Evolutionary conservation across 306 rosid species (phyloP), one percentile per base, ranked within the genome.

Genomic region (Quercus robur): DNA sequence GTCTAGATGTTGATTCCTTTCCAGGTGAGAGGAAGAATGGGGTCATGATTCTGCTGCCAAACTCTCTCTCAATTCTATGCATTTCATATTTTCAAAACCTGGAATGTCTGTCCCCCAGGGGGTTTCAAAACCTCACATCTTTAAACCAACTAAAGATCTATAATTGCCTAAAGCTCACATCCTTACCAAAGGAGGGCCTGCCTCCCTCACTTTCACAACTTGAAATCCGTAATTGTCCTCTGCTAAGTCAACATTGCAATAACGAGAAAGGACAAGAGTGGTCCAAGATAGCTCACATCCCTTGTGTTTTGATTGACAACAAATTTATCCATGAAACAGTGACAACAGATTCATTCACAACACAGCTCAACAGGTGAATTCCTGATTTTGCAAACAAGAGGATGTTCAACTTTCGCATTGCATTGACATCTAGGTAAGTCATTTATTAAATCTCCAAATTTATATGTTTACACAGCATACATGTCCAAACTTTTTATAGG

Each of bases 241-340:
- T 79, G 26, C 78, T 84, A 33, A 52, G 58, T 31, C 62, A 75
- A 54, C 67, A 54, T 26, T 84, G 74, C 58, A 76, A 25, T 44
- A 68, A 28, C 23, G 73, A 35, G 3, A 33, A 69, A 78, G 70
- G 56, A 75, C 63, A n/a, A 31, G 56, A 78, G 15, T 83, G 83
- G 75, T 30, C 35, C 19, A 78, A 44, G 77, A 80, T 80, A 62
- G 69, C 79, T 56, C 51, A 56, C 75, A 76, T 80, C 23, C 84
- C 84, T 49, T 3, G 2, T 61, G 56, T 79, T 41, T 31, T 26
- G 71, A 73, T 82, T 35, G 81, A 78, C 71, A 75, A 57, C 38
- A 52, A 56, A 38, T 56, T 56, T 35, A 70, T 78, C 70, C 17
- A 38, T 38, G 46, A 38, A 38, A 38, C 11, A 38, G 46, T 33